Evolutionary conservation across 495 filamentous ascomycete species (phyloP), one percentile per base, ranked within the genome.

Genomic region (Penicillium coffeae): DNA sequence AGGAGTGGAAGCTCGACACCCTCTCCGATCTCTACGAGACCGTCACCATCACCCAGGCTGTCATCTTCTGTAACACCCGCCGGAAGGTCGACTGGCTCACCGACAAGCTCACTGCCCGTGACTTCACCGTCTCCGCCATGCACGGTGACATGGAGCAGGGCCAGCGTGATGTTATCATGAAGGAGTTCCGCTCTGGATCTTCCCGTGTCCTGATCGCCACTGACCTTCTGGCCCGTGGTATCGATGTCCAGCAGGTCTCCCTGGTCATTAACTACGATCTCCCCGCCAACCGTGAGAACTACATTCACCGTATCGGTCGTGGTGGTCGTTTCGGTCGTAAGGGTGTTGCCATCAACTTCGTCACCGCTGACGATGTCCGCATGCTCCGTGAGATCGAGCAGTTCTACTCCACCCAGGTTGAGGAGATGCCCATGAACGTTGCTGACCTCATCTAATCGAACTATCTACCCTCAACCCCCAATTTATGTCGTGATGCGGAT

Each of bases 21-120:
- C 89, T 98, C 22, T 97, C 88, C 64, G 93, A 98, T 72, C 76
- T 98, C 48, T 98, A 98, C 81, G 93, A 98, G 71, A 98, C 93
- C 25, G 86, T 98, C 65, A 98, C 93, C 57, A 98, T 98, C 68
- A 98, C 93, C 48, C 93, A 98, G 72, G 93, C 93, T 51, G 93
- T 98, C 69, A 98, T 98, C 75, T 98, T 98, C 86, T 98, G 93
- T 80, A 98, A 98, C 82, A 98, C 93, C 57, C 87, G 94, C 63
- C 82, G 93, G 74, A 98, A 98, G 90, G 93, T 98, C 64, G 93
- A 98, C 79, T 98, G 93, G 93, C 85, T 98, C 56, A 98, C 93
- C 54, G 92, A 96, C 77, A 98, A 96, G 83, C 89, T 98, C 68
- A 88, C 89, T 59, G 87, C 88, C 59, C 89, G 89, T 74, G 90